These are phyloP conservation scores for Phialophora verrucosa DNA, from an alignment of 2,329 filamentous ascomycete species.

Conservation along the genomic window DNA sequence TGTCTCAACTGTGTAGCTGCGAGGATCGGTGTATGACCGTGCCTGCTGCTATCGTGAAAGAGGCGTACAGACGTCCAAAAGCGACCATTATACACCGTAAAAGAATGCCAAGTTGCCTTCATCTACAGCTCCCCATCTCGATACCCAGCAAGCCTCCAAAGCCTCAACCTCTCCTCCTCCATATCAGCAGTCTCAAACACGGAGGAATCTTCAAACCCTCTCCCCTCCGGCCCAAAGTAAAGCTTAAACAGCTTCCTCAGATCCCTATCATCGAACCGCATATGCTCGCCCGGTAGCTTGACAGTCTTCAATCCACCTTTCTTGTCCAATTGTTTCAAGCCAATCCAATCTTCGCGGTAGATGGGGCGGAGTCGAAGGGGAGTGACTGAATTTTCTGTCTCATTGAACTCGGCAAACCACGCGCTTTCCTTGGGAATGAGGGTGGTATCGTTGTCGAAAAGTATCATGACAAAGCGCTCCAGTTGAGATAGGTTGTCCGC, in stretches of 20 bases:
- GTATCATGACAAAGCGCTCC: constrained; percentile 82
- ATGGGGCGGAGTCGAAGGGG: constrained; percentile 71
- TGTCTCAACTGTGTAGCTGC: neutral
- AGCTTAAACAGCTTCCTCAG: constrained; percentile 68
- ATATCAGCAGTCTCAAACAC: neutral
- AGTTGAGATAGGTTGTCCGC: constrained; percentile 70
- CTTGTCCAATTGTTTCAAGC: constrained; percentile 77
- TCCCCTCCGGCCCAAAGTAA: constrained; percentile 50
- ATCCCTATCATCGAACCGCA: constrained; percentile 73
- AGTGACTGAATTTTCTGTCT: constrained; percentile 65
- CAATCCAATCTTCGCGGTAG: constrained; percentile 93
- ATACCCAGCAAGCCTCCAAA: neutral
- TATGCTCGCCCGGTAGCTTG: constrained; percentile 77
- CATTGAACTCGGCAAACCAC: constrained; percentile 89
- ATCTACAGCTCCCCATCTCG: constrained; percentile 23
- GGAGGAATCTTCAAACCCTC: constrained; percentile 18
- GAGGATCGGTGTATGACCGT: neutral
- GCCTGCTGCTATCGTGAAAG: neutral
- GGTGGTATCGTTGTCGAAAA: constrained; percentile 85
- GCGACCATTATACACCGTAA: neutral
- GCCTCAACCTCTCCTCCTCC: neutral
- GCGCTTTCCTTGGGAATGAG: constrained; percentile 88
- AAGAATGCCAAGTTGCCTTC: neutral
- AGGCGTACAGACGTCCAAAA: neutral
- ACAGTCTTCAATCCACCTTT: constrained; percentile 79